A percentile compares a stretch with the other conserved stretches of the same genome.
phyloP scores from a whole-genome alignment of 2,329 filamentous ascomycete genomes.

The Fusarium camptoceras region DNA sequence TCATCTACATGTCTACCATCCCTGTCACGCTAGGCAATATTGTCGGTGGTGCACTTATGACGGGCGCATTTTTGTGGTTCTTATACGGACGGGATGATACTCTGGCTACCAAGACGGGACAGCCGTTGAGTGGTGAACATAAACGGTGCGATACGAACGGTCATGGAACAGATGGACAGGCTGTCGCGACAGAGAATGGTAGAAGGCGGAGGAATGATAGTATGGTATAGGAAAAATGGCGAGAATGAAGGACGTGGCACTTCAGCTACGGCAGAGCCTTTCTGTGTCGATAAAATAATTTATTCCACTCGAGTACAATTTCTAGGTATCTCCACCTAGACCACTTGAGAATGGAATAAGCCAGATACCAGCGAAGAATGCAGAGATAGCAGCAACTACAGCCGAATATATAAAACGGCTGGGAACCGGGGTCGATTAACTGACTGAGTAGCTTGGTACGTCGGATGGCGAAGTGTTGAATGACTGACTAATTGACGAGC shows the following conservation, averaged over 20 bases:
- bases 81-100: neutral
- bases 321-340: too few relatives aligned
- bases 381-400: too few relatives aligned
- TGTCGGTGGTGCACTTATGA: neutral
- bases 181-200: neutral
- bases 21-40: neutral
- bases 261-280: too few relatives aligned
- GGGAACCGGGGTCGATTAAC: too few relatives aligned
- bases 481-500: too few relatives aligned
- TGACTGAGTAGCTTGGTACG: too few relatives aligned
- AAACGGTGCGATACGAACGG: neutral
- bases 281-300: too few relatives aligned
- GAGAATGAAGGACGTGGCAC: neutral
- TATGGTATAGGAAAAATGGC: neutral
- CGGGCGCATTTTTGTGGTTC: constrained; percentile 5
- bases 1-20: neutral
- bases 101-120: neutral
- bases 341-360: too few relatives aligned
- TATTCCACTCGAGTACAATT: too few relatives aligned
- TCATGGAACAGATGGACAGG: neutral
- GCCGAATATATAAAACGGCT: too few relatives aligned
- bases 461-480: too few relatives aligned
- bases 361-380: too few relatives aligned
- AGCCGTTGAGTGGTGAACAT: neutral
- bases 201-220: neutral